Percentiles rank a stretch among this genome's conserved stretches.
Conservation (phyloP, 495 filamentous ascomycete genomes). For the Bombardia bombarda region DNA sequence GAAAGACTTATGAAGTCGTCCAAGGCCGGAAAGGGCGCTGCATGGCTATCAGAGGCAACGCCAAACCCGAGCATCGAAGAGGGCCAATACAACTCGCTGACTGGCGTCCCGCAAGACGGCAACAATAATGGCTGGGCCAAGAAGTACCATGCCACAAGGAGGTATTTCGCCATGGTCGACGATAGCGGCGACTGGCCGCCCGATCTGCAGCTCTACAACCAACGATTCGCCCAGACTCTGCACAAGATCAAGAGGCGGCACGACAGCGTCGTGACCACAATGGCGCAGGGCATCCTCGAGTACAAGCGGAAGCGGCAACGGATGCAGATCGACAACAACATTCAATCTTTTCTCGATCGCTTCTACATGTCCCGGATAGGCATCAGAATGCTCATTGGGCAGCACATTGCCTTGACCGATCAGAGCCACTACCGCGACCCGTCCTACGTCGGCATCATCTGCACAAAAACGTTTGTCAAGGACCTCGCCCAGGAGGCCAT, state of each 20-base stretch:
- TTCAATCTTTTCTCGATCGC: conserved; percentile 92
- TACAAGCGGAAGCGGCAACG: conserved; percentile 94
- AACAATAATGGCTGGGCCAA: conserved; percentile 43
- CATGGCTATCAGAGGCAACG: conserved; percentile 72
- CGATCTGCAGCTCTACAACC: conserved; percentile 90
- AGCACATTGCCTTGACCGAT: conserved; percentile 94
- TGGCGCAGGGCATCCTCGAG: conserved; percentile 92
- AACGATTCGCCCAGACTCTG: conserved; percentile 73
- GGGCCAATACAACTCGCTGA: conserved; percentile 79
- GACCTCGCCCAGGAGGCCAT: conserved; percentile 96
- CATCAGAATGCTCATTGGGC: conserved; percentile 97
- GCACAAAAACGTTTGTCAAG: conserved; percentile 94
- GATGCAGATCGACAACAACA: conserved; percentile 96
- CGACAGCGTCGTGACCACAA: conserved; percentile 92
- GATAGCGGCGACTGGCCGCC: conserved; percentile 87
- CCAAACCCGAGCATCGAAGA: conserved; percentile 82
- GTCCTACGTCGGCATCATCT: conserved; percentile 96
- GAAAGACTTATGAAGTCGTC: conserved; percentile 69
- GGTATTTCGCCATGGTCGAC: conserved; percentile 90
- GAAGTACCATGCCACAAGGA: conserved; percentile 47
- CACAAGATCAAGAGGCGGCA: conserved; percentile 92
- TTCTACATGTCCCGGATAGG: conserved; percentile 99
- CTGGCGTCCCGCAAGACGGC: conserved; percentile 22
- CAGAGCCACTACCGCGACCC: conserved; percentile 80
- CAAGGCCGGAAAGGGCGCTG: conserved; percentile 48